Evolutionary conservation across 352 stramenopile genomes (phyloP).

Genomic region (Phytophthora aleatoria): DNA sequence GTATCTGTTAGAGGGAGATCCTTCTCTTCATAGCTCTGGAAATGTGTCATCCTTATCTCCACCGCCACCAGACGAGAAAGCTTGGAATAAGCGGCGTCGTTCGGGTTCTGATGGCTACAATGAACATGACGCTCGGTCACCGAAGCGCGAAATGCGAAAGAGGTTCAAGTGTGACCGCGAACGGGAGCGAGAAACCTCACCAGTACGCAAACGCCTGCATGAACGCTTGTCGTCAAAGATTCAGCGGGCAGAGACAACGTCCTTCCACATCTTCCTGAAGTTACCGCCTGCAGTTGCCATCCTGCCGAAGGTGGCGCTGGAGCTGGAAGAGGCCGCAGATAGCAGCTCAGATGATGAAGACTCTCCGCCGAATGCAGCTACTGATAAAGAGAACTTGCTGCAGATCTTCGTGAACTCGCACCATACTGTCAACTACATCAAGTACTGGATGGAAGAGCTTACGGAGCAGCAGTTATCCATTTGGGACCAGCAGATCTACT

Average conservation of each 20-base stretch:
- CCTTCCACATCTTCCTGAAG: slow-evolving; percentile 73
- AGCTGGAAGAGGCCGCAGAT: slow-evolving; percentile 62
- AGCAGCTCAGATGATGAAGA: slow-evolving; percentile 40
- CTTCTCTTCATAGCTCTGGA: slow-evolving; percentile 12
- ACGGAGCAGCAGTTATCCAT: slow-evolving; percentile 81
- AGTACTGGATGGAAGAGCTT: slow-evolving; percentile 83
- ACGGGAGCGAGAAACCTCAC: slow-evolving; percentile 54
- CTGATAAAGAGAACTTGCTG: slow-evolving; percentile 39
- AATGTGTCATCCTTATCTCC: slow-evolving; percentile 66
- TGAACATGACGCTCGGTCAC: slow-evolving; percentile 30
- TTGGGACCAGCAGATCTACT: slow-evolving; percentile 83
- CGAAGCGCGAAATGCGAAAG: slow-evolving; percentile 31
- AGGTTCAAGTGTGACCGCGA: slow-evolving; percentile 37
- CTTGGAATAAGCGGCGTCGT: slow-evolving; percentile 37
- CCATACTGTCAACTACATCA: slow-evolving; percentile 83
- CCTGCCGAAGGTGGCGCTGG: slow-evolving; percentile 67
- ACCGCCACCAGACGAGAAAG: slow-evolving; percentile 62
- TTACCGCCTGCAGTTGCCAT: slow-evolving; percentile 63
- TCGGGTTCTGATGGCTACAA: slow-evolving; percentile 21
- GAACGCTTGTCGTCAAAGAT: slow-evolving; percentile 57
- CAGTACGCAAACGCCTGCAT: slow-evolving; percentile 60
- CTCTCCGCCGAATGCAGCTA: not conserved
- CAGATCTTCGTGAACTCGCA: slow-evolving; percentile 66
- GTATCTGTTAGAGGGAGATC: slow-evolving; percentile 62
- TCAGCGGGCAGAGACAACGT: slow-evolving; percentile 48